Evolutionary conservation across 805 yeast species (phyloP).

Genomic region (Priceomyces carsonii): DNA sequence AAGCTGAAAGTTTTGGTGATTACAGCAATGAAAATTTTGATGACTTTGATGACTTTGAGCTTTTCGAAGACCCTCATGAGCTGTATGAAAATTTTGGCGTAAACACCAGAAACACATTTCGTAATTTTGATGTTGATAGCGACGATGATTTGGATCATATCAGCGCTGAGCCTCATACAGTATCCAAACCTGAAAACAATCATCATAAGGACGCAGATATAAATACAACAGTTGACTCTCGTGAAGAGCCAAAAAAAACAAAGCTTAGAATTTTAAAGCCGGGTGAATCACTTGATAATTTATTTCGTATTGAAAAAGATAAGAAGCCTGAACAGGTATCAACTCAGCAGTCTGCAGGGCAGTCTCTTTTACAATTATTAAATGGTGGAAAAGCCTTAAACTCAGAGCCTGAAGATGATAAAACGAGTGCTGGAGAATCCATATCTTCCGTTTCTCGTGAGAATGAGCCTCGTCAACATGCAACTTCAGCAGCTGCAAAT

Average conservation of each 20-base stretch:
- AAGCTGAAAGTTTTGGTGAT: slow-evolving; percentile 13
- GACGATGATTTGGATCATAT: slow-evolving; percentile 33
- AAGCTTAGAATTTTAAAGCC: slow-evolving; percentile 25
- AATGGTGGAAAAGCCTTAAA: slow-evolving; percentile 11
- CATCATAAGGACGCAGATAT: background rate
- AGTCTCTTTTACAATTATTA: slow-evolving; percentile 22
- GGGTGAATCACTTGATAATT: slow-evolving; percentile 23
- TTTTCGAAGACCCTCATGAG: slow-evolving; percentile 32
- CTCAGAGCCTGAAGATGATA: background rate
- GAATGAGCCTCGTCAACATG: background rate
- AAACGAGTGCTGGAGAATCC: background rate
- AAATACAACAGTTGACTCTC: too few relatives aligned
- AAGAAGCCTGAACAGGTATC: background rate
- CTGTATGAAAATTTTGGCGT: background rate
- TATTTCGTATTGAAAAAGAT: slow-evolving; percentile 1
- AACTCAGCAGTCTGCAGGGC: slow-evolving; percentile 13
- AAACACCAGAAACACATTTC: slow-evolving; percentile 5
- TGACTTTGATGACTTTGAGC: slow-evolving; percentile 35
- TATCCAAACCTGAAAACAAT: background rate
- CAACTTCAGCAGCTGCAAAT: slow-evolving; percentile 13
- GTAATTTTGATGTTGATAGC: slow-evolving; percentile 32
- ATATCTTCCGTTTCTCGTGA: background rate
- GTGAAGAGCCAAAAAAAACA: slow-evolving; percentile 6
- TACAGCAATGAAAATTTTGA: slow-evolving; percentile 23
- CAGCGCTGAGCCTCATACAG: slow-evolving; percentile 2